phyloP scores from a whole-genome alignment of 1,284 basidiomycete species.

The Sporisorium exsertum region DNA sequence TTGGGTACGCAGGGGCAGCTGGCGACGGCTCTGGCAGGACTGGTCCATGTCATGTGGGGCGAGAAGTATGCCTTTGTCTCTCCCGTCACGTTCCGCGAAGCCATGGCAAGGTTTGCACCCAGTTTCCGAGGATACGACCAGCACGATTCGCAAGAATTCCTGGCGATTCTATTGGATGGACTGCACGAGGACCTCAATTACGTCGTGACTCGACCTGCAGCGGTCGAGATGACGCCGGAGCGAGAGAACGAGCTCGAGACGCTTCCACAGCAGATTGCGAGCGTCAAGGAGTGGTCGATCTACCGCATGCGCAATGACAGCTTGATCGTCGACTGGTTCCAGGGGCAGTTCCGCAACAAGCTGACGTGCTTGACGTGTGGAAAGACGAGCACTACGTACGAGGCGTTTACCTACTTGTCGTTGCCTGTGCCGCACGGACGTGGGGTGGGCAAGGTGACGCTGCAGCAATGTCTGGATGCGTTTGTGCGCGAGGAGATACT shows the following conservation, averaged over 20 bases:
- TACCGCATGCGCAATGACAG: slow-evolving; percentile 66
- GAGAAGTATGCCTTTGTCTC: slow-evolving; percentile 85
- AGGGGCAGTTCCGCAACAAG: slow-evolving; percentile 68
- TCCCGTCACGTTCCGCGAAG: slow-evolving; percentile 86
- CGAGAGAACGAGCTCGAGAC: slow-evolving; percentile 73
- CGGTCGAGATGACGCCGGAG: slow-evolving; percentile 62
- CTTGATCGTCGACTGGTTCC: slow-evolving; percentile 57
- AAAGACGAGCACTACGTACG: slow-evolving; percentile 94
- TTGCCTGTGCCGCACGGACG: slow-evolving; percentile 71
- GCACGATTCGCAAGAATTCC: slow-evolving; percentile 60
- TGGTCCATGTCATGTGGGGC: slow-evolving; percentile 89
- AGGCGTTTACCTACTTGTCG: slow-evolving; percentile 72
- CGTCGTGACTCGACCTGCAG: slow-evolving; percentile 53
- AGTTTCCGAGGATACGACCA: slow-evolving; percentile 64
- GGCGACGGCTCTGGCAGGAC: slow-evolving; percentile 83
- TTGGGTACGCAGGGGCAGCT: slow-evolving; percentile 89
- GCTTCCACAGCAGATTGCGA: slow-evolving; percentile 77
- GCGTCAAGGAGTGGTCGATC: slow-evolving; percentile 57
- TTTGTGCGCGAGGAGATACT: slow-evolving; percentile 92
- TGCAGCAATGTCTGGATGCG: slow-evolving; percentile 86
- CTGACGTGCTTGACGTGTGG: slow-evolving; percentile 66
- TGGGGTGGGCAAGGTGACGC: slow-evolving; percentile 76
- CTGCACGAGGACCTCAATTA: slow-evolving; percentile 59
- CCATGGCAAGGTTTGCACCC: slow-evolving; percentile 69
- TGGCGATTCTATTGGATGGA: slow-evolving; percentile 58